These are phyloP conservation scores for Jatropha curcas DNA, from an alignment of 345 rosid species.

Conservation along the genomic window DNA sequence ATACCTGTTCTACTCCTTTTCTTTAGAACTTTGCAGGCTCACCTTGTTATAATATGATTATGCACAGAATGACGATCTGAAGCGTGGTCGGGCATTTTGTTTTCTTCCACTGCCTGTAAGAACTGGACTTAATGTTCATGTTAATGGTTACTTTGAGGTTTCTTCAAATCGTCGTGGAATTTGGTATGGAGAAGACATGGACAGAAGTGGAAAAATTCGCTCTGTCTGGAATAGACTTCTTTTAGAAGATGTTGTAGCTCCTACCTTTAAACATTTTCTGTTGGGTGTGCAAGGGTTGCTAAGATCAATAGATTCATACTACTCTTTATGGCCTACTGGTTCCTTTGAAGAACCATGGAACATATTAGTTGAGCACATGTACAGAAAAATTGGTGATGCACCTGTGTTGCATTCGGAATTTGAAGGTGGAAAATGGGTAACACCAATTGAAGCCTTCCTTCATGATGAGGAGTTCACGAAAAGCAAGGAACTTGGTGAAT, in stretches of 20 bases:
- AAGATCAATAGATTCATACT: slow-evolving; percentile 59
- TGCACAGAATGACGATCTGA: slow-evolving; percentile 60
- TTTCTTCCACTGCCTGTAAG: slow-evolving; percentile 93
- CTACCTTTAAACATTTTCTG: slow-evolving; percentile 58
- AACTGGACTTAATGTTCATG: slow-evolving; percentile 84
- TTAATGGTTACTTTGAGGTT: slow-evolving; percentile 95
- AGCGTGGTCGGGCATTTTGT: slow-evolving; percentile 88
- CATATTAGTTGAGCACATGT: slow-evolving; percentile 77
- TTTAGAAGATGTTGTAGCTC: slow-evolving; percentile 87
- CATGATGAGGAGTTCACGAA: slow-evolving; percentile 68
- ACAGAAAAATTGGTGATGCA: slow-evolving; percentile 55
- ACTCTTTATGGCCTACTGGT: slow-evolving; percentile 82
- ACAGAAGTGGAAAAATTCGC: slow-evolving; percentile 93
- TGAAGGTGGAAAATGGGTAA: slow-evolving; percentile 78
- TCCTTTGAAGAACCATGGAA: slow-evolving; percentile 94
- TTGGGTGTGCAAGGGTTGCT: slow-evolving; percentile 68
- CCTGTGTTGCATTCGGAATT: slow-evolving; percentile 68
- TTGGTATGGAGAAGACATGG: slow-evolving; percentile 99
- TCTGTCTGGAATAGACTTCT: slow-evolving; percentile 93
- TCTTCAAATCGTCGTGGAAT: slow-evolving; percentile 96
- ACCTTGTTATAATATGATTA: slow-evolving; percentile 30
- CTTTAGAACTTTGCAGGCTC: slow-evolving; percentile 18
- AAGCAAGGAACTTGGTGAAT: slow-evolving; percentile 76
- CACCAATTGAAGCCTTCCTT: slow-evolving; percentile 82
- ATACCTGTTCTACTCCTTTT: not conserved